phyloP scores from a whole-genome alignment of 2,329 filamentous ascomycete genomes.

The Botryotinia calthae region DNA sequence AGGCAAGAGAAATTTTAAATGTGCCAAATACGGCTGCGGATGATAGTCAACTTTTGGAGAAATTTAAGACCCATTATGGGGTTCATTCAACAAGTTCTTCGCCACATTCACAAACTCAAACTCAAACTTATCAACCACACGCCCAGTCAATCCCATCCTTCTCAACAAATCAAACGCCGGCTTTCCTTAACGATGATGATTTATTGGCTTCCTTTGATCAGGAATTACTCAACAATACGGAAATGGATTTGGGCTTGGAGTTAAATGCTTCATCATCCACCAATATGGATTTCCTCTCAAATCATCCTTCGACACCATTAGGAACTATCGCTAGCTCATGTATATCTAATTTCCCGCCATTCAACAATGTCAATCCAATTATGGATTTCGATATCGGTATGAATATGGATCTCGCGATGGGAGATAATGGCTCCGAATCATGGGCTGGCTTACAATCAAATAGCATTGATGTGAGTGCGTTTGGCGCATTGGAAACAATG shows the following conservation, averaged over 20 bases:
- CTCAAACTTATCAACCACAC: slow-evolving; percentile 7
- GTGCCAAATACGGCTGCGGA: slow-evolving; percentile 52
- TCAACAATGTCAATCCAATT: not conserved
- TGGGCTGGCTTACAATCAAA: not conserved
- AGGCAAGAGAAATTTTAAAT: slow-evolving; percentile 50
- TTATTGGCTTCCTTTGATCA: slow-evolving; percentile 29
- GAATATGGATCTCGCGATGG: slow-evolving; percentile 12
- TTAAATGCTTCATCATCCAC: not conserved
- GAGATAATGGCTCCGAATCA: not conserved
- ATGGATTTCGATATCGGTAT: slow-evolving; percentile 21
- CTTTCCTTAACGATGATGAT: slow-evolving; percentile 26
- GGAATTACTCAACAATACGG: slow-evolving; percentile 14
- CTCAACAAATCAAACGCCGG: slow-evolving; percentile 1
- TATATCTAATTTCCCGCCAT: not conserved
- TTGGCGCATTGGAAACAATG: slow-evolving; percentile 16
- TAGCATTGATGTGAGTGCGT: not conserved
- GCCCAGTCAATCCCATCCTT: slow-evolving; percentile 3
- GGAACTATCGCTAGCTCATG: not conserved
- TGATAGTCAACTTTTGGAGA: slow-evolving; percentile 50
- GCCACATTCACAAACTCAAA: not conserved
- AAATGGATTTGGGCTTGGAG: not conserved
- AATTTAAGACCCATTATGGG: slow-evolving; percentile 43
- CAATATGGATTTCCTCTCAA: not conserved
- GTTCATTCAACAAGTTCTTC: not conserved
- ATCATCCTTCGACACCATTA: not conserved